phyloP scores from a whole-genome alignment of 139 green algal species.

The Tetraselmis chui region DNA sequence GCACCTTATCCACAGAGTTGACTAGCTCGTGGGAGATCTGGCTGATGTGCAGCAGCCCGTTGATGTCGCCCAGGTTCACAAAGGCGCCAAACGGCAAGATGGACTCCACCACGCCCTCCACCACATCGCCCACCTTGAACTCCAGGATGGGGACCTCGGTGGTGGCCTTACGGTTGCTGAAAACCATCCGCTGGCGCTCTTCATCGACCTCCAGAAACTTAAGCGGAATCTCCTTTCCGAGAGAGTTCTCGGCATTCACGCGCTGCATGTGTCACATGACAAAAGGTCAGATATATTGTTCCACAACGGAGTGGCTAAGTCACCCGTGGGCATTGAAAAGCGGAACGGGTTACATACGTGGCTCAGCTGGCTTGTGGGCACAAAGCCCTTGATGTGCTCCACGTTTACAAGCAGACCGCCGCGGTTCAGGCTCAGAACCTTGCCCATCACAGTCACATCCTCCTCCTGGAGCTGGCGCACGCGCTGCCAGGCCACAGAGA shows the following conservation, averaged over 20 bases:
- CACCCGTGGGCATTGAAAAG: not conserved
- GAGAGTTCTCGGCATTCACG: slow-evolving; percentile 29
- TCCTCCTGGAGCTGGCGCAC: slow-evolving; percentile 71
- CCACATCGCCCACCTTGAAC: slow-evolving; percentile 75
- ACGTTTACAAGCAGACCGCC: slow-evolving; percentile 75
- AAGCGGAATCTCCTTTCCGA: slow-evolving; percentile 68
- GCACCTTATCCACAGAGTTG: slow-evolving; percentile 80
- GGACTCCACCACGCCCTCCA: slow-evolving; percentile 77
- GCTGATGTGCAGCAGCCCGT: slow-evolving; percentile 93
- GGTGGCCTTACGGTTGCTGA: slow-evolving; percentile 55
- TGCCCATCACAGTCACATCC: slow-evolving; percentile 67
- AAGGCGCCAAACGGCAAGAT: slow-evolving; percentile 97
- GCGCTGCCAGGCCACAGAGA: slow-evolving; percentile 58
- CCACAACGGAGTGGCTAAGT: not conserved
- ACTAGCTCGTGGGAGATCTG: slow-evolving; percentile 94
- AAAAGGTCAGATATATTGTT: not conserved
- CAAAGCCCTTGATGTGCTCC: slow-evolving; percentile 70
- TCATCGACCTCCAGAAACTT: slow-evolving; percentile 97
- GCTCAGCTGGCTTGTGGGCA: slow-evolving; percentile 64
- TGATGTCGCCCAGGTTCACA: slow-evolving; percentile 80
- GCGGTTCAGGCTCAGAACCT: slow-evolving; percentile 64
- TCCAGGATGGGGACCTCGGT: slow-evolving; percentile 20
- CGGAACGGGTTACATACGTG: not conserved
- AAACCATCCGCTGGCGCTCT: slow-evolving; percentile 76
- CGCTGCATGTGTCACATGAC: not conserved